Evolutionary conservation across 768 basidiomycete species (phyloP).

Genomic region (Glaciozyma martinii): DNA sequence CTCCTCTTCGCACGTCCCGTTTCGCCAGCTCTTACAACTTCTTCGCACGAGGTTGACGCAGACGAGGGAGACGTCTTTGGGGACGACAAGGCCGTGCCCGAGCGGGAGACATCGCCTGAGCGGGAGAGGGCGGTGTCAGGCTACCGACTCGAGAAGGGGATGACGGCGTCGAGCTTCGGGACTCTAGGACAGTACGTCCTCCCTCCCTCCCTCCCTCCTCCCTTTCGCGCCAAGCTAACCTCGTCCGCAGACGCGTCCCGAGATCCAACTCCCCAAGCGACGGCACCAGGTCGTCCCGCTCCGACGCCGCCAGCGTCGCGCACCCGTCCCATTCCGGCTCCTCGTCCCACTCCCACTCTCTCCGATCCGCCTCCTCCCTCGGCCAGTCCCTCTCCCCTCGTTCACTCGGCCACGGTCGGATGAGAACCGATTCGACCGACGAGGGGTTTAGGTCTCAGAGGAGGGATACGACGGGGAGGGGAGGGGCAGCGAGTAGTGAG

Average conservation of each 20-base stretch:
- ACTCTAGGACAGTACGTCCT: background rate
- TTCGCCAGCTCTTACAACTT: background rate
- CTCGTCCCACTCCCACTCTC: background rate
- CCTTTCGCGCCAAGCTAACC: background rate
- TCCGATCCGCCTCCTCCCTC: no score
- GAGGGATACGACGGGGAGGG: no score
- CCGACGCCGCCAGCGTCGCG: no score
- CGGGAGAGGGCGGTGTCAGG: background rate
- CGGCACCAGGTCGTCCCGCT: background rate
- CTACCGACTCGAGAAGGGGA: background rate
- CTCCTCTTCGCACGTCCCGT: background rate
- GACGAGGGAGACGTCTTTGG: background rate
- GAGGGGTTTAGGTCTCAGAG: no score
- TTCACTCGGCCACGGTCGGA: no score
- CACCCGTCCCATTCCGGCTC: background rate
- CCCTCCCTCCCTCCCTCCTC: background rate
- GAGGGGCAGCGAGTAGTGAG: no score
- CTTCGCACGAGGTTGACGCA: background rate
- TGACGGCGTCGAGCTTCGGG: background rate
- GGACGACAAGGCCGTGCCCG: background rate
- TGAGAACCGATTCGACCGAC: no score
- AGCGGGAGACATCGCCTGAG: background rate
- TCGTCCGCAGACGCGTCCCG: background rate
- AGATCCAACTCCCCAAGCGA: background rate
- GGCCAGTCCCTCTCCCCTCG: no score